Percentiles rank a stretch among this genome's conserved stretches.
These are phyloP conservation scores for Malus hybrid DNA, from an alignment of 331 rosid genomes.

Conservation along the genomic window DNA sequence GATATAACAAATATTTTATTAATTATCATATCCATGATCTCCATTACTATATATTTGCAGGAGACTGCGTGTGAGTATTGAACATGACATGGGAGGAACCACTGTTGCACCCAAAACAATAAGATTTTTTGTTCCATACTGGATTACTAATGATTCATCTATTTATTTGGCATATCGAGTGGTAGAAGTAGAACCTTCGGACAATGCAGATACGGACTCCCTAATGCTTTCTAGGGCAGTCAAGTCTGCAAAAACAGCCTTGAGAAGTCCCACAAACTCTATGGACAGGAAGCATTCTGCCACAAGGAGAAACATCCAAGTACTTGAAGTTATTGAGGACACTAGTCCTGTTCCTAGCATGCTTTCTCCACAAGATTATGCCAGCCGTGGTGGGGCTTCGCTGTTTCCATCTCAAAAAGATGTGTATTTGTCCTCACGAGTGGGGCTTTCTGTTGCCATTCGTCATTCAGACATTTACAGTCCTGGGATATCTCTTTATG, in stretches of 20 bases:
- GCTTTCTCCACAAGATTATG: conserved; percentile 90
- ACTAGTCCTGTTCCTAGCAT: conserved; percentile 75
- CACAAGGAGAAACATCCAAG: conserved; percentile 59
- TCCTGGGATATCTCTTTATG: conserved; percentile 80
- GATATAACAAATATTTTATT: neutral
- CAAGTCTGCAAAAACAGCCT: conserved; percentile 67
- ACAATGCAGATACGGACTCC: conserved; percentile 59
- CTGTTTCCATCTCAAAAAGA: conserved; percentile 78
- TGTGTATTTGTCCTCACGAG: conserved; percentile 59
- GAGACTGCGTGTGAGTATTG: conserved; percentile 88
- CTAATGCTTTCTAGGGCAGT: conserved; percentile 51
- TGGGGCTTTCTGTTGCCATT: conserved; percentile 80
- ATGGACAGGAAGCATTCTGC: conserved; percentile 57
- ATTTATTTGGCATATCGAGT: conserved; percentile 36
- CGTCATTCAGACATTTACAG: conserved; percentile 57
- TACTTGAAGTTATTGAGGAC: conserved; percentile 84
- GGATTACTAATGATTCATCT: conserved; percentile 82
- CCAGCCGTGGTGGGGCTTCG: conserved; percentile 50
- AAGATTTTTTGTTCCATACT: conserved; percentile 86
- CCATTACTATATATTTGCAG: conserved; percentile 32
- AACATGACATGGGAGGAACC: conserved; percentile 91
- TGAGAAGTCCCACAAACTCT: conserved; percentile 63
- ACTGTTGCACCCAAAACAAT: conserved; percentile 74
- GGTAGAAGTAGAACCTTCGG: conserved; percentile 45
- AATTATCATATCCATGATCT: conserved; percentile 3